Base-by-base conservation (phyloP, 2,329 filamentous ascomycete species). In the Malbranchea cinnamomea region DNA sequence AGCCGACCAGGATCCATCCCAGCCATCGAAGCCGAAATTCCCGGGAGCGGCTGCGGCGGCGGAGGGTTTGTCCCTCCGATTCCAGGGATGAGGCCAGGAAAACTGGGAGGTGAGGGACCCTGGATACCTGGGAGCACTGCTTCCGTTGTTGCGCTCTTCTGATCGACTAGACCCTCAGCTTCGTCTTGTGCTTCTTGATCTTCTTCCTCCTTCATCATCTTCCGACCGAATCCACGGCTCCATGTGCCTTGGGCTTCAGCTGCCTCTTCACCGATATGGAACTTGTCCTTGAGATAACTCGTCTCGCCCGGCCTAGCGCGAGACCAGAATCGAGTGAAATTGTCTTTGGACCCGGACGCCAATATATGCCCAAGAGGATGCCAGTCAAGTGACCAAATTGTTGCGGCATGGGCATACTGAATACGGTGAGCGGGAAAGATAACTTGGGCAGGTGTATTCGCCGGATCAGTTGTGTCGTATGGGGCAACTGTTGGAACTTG, bases 311-410 rank as follows among this genome's bases (percentile, higher is more conserved):
- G 89, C 27, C 89, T 67, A 10, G 83, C 73, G 23, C 89, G 76
- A 3, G 85, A 84, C 89, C 89, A 98, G 61, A 98, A 98, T 27
- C 89, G 76, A 2, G 89, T 95, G 37, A 93, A 85, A 23, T 89
- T 78, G 53, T 98, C 89, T 53, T 98, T 95, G 7, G 85, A 93
- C 8, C 89, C 89, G 2, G 87, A 92, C 1, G 85, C 85, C 5
- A 98, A 69, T 39, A 98, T 87, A 49, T 98, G 89, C 16, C 89
- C 89, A 0, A 95, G 67, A 1, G 89, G 89, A 50, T 98, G 89
- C 85, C 89, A 98, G 59, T 94, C 85, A 28, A 98, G 68, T 11
- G 85, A 92, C 89, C 89, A 98, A 40, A 98, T 89, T 11, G 84
- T 83, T 50, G 85, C 91, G 43, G 92, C 81, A 52, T 98, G 89